phyloP scores from a whole-genome alignment of 176 grass and related monocot genomes.

The Rhipidocladum racemiflorum region DNA sequence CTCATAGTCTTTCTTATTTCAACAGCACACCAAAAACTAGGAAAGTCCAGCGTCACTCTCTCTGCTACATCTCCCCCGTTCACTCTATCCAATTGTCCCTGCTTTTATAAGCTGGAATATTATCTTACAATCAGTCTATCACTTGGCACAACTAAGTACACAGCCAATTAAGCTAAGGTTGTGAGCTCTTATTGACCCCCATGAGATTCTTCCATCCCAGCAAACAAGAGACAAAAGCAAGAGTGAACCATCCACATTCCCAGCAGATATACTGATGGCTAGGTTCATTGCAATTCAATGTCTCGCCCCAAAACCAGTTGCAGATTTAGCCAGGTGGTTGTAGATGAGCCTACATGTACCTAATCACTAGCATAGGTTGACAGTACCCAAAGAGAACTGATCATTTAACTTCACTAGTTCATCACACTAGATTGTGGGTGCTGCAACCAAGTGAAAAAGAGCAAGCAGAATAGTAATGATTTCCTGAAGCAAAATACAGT shows the following conservation, averaged over 20 bases:
- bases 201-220: not conserved
- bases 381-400: not conserved
- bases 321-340: not conserved
- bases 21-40: not conserved
- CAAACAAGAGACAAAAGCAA: not conserved
- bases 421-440: not conserved
- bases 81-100: not conserved
- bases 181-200: not conserved
- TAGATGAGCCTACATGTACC: not conserved
- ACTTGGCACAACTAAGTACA: not conserved
- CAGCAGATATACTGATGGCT: not conserved
- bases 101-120: not conserved
- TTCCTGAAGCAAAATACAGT: not conserved
- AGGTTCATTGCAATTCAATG: constrained; percentile 14
- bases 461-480: not conserved
- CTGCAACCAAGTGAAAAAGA: not conserved
- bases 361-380: not conserved
- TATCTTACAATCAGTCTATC: not conserved
- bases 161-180: not conserved
- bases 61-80: not conserved
- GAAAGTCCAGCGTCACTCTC: not conserved
- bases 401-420: not conserved
- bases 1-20: not conserved
- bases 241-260: not conserved
- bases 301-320: not conserved